Evolutionary conservation across 2,329 filamentous ascomycete species (phyloP).

Genomic region (Hymenoscyphus linearis): DNA sequence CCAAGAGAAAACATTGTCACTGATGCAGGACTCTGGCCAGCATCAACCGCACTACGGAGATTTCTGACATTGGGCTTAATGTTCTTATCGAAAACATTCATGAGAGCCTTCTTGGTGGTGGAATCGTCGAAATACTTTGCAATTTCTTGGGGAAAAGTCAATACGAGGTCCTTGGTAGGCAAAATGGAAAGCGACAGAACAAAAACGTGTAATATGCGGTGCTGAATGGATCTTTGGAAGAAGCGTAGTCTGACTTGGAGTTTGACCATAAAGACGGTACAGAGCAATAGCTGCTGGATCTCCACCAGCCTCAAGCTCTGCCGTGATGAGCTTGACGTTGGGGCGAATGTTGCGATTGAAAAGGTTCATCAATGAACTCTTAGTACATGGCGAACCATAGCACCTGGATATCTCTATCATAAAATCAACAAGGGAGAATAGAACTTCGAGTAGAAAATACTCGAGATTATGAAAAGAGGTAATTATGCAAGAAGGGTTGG

Average conservation of each 20-base stretch:
- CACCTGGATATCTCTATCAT: not conserved
- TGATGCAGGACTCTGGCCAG: slow-evolving; percentile 11
- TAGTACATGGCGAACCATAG: not conserved
- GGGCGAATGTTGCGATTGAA: not conserved
- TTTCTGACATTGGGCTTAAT: slow-evolving; percentile 32
- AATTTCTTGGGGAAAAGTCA: slow-evolving; percentile 14
- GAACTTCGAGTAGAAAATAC: not conserved
- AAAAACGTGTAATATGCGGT: slow-evolving; percentile 8
- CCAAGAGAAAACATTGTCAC: slow-evolving; percentile 7
- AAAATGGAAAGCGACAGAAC: not conserved
- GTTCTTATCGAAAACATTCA: slow-evolving; percentile 30
- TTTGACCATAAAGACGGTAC: not conserved
- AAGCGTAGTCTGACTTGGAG: not conserved
- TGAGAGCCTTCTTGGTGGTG: slow-evolving; percentile 8
- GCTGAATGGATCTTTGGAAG: not conserved
- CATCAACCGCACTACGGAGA: slow-evolving; percentile 19
- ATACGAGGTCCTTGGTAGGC: not conserved
- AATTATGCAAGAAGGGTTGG: not conserved
- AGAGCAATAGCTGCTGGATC: not conserved
- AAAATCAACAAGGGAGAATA: not conserved
- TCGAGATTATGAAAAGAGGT: not conserved
- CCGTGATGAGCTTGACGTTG: not conserved
- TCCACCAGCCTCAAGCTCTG: not conserved
- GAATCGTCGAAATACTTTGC: slow-evolving; percentile 14
- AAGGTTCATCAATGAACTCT: not conserved